Base-by-base conservation (phyloP, 2,329 filamentous ascomycete species). In the Penicillium oxalicum region DNA sequence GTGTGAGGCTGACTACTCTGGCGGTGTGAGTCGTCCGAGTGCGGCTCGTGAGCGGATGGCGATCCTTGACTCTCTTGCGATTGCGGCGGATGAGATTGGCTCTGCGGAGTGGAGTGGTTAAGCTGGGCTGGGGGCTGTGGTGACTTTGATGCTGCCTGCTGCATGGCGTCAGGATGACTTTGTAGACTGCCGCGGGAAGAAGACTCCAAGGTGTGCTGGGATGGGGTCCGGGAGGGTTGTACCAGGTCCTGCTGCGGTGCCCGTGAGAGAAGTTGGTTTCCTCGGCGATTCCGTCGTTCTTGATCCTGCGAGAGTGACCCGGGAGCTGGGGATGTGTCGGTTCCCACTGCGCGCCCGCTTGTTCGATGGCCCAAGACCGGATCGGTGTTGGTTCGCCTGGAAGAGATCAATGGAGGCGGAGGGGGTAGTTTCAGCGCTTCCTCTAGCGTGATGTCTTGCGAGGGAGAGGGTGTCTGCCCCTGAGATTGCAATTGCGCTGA, bases 321-420 rank as follows among this genome's bases (percentile, higher is more conserved):
- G 18, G 18, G 18, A 18, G 55, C 51, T 13, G 44, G 46, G 13
- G 44, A 33, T 24, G 51, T 46, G 7, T 63, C 63, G 40, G 59
- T 52, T 2, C 55, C 53, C 18, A 61, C 61, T 11, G 56, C 52
- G 6, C 56, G 57, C 43, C 50, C 47, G 27, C 49, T 48, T 29
- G 53, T 45, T 18, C 53, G 52, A n/a, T 59, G 56, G 13, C 59
- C 46, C 24, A 58, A 37, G n/a, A 53, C 49, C 4, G 57, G 52
- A 38, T 67, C 62, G 51, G 62, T 63, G 46, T 53, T 61, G 45
- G 59, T 59, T 13, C 63, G 63, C 25, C 58, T 57, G 9, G 61
- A 50, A 9, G 53, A 49, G 2, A 53, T 32, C 9, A 51, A 47
- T 28, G 53, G 44, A 24, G 45, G 49, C 47, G 60, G 56, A 37